Evolutionary conservation across 768 basidiomycete genomes (phyloP), one percentile per base, ranked within the genome.

Genomic region (Hortiboletus flavorubellus): DNA sequence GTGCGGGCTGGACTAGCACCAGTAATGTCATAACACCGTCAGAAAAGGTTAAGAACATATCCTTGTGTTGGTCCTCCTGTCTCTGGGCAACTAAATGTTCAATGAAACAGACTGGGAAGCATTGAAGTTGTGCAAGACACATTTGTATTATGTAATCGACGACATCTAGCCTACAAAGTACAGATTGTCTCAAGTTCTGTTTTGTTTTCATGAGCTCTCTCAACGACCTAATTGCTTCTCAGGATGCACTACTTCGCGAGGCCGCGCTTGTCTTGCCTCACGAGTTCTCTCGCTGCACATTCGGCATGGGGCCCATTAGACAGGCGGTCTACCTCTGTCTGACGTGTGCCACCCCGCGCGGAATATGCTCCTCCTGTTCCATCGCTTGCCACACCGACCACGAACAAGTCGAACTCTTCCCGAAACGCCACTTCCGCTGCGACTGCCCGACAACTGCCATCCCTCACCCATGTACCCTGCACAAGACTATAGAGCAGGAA

Each of bases 381-480:
- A 80, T 93, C 49, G 88, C 91, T 23, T 94, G 91, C 66, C 91
- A 94, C 66, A 88, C 88, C 14, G 78, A 90, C 67, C 90, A 92
- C 69, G 87, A 93, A 63, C 91, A 93, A 67, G 70, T 93, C 49
- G 91, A 93, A 69, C 78, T 93, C 55, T 93, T 93, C 72, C 90
- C 91, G 1, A 93, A 93, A 67, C 81, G 91, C 60, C 73, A 77
- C 55, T 92, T 93, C 65, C 83, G 86, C 34, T 93, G 91, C 65
- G 91, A 93, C 70, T 93, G 91, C 68, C 89, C 91, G 4, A 93
- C 91, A 16, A 54, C 71, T 12, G 75, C 80, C 5, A 70, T 91
- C 21, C 62, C 78, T 0, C 85, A 86, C 56, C 51, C 75, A 2
- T 93, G 91, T 69, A 79, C 81, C 21, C 72, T 93, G 26, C 86